phyloP scores from a whole-genome alignment of 169 alveolate genomes.

The Toxoplasma gondii region DNA sequence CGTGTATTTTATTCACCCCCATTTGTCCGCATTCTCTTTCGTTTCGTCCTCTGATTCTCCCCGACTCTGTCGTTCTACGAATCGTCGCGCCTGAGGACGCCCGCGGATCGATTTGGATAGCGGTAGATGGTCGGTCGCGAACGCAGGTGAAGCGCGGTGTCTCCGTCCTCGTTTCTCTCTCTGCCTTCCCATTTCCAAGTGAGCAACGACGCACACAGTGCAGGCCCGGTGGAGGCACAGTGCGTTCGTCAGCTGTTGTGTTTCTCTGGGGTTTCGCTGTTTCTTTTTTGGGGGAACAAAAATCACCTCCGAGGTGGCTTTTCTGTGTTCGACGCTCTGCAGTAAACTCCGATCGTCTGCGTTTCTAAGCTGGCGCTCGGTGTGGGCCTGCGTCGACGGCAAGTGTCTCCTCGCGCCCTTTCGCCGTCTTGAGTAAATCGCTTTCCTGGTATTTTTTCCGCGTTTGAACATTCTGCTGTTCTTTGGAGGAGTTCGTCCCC shows the following conservation, averaged over 20 bases:
- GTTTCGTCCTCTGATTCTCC: constrained; percentile 93
- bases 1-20: constrained; percentile 91
- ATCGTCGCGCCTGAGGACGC: constrained; percentile 77
- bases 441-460: too few relatives aligned
- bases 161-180: constrained; percentile 29
- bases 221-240: neutral
- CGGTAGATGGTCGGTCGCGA: constrained; percentile 63
- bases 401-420: too few relatives aligned
- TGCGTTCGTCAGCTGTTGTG: neutral
- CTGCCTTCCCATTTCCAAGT: constrained; percentile 62
- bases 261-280: neutral
- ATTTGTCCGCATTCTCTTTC: constrained; percentile 96
- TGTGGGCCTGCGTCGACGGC: too few relatives aligned
- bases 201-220: neutral
- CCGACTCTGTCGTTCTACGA: constrained; percentile 75
- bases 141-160: constrained; percentile 52
- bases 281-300: neutral
- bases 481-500: too few relatives aligned
- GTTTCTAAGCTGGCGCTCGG: too few relatives aligned
- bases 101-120: constrained; percentile 75
- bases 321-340: neutral
- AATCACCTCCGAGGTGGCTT: neutral
- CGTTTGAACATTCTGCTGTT: too few relatives aligned
- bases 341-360: too few relatives aligned
- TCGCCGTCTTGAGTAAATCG: too few relatives aligned